phyloP scores from a whole-genome alignment of 164 flowering plant genomes.

The Annona squamosa region DNA sequence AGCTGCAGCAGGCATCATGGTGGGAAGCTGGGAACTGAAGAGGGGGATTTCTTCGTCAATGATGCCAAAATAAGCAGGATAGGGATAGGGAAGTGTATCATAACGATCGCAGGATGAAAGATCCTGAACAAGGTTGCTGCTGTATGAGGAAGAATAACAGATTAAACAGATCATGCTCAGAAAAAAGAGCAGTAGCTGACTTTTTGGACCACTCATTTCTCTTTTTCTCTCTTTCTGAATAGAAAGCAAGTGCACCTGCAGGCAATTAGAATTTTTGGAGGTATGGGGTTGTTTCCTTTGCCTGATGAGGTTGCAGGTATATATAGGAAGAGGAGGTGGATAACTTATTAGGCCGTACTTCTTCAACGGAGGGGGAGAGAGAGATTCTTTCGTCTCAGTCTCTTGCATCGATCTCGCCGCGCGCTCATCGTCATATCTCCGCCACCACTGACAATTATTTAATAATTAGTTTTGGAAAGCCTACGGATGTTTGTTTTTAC shows the following conservation, averaged over 20 bases:
- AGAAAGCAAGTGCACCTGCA: not conserved
- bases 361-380: not conserved
- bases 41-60: conserved; percentile 18
- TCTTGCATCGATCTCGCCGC: conserved; percentile 1
- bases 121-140: conserved; percentile 11
- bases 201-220: conserved; percentile 15
- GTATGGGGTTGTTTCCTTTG: not conserved
- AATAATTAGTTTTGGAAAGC: conserved; percentile 11
- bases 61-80: conserved; percentile 24
- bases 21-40: conserved; percentile 12
- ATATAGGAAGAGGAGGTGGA: not conserved
- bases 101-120: conserved; percentile 11
- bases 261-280: not conserved
- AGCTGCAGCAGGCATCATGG: conserved; percentile 7
- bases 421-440: not conserved
- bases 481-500: not conserved
- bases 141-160: conserved; percentile 12
- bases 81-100: conserved; percentile 10
- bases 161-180: conserved; percentile 12
- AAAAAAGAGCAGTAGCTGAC: conserved; percentile 12
- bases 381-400: conserved; percentile 11
- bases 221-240: conserved; percentile 1
- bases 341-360: not conserved
- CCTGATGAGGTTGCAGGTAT: not conserved
- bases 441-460: conserved; percentile 24